phyloP scores from a whole-genome alignment of 805 yeast genomes.

The Cyberlindnera maritima region DNA sequence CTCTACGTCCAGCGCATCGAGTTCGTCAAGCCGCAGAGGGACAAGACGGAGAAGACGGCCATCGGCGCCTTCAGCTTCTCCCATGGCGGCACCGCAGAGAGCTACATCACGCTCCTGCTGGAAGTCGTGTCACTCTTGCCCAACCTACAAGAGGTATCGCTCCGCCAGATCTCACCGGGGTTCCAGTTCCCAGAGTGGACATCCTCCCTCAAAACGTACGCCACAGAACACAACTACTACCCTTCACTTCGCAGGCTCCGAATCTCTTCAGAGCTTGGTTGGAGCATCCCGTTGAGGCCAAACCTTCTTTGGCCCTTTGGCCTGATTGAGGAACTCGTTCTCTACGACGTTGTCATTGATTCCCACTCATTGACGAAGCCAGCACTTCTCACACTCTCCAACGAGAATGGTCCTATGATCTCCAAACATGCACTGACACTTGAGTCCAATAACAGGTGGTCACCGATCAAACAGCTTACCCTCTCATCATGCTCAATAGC shows the following conservation, averaged over 20 bases:
- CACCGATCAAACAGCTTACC: slow-evolving; percentile 34
- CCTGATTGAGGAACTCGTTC: slow-evolving; percentile 39
- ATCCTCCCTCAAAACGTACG: slow-evolving; percentile 26
- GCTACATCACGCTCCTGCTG: slow-evolving; percentile 36
- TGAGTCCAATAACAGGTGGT: slow-evolving; percentile 24
- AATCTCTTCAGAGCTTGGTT: slow-evolving; percentile 43
- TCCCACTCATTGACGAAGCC: slow-evolving; percentile 36
- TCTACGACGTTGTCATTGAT: slow-evolving; percentile 49
- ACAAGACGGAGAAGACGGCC: slow-evolving; percentile 13
- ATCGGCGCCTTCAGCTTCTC: slow-evolving; percentile 26
- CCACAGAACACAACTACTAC: slow-evolving; percentile 26
- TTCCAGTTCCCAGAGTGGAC: slow-evolving; percentile 39
- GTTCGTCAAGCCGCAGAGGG: slow-evolving; percentile 21
- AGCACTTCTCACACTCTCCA: slow-evolving; percentile 22
- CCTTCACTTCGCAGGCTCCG: slow-evolving; percentile 33
- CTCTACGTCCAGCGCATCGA: slow-evolving; percentile 21
- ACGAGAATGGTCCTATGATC: slow-evolving; percentile 24
- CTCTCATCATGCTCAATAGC: slow-evolving; percentile 34
- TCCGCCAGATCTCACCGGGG: slow-evolving; percentile 48
- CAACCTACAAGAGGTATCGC: slow-evolving; percentile 38
- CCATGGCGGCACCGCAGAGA: slow-evolving; percentile 15
- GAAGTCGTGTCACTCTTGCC: slow-evolving; percentile 46
- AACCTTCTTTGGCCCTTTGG: slow-evolving; percentile 47
- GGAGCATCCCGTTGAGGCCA: slow-evolving; percentile 51
- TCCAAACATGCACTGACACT: slow-evolving; percentile 19